phyloP scores from a whole-genome alignment of 1,284 basidiomycete genomes.

The Cerioporus squamosus region DNA sequence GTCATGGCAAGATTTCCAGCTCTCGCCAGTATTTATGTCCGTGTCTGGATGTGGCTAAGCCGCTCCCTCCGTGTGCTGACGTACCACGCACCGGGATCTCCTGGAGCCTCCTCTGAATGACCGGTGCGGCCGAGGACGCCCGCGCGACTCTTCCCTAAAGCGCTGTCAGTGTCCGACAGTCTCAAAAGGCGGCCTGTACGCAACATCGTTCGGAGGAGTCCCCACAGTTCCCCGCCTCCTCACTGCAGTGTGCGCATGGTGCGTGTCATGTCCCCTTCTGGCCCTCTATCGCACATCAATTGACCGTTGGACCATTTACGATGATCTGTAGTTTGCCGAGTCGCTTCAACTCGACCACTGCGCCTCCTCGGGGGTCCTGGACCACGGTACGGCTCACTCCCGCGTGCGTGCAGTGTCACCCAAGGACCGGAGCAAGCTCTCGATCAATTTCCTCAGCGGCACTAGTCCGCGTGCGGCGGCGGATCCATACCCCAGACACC shows the following conservation, averaged over 20 bases:
- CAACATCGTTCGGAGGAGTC: not conserved
- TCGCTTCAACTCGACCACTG: slow-evolving; percentile 6
- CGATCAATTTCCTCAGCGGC: slow-evolving; percentile 21
- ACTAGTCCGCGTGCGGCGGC: slow-evolving; percentile 12
- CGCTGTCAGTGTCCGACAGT: not conserved
- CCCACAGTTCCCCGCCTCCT: not conserved
- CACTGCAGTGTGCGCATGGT: slow-evolving; percentile 5
- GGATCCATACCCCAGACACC: not conserved
- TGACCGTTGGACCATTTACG: not conserved
- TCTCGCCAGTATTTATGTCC: slow-evolving; percentile 23
- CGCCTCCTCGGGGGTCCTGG: slow-evolving; percentile 5
- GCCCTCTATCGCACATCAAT: not conserved
- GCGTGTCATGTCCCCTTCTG: not conserved
- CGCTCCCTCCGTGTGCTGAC: slow-evolving; percentile 21
- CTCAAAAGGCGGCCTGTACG: slow-evolving; percentile 5
- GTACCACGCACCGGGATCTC: slow-evolving; percentile 12
- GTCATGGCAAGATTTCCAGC: slow-evolving; percentile 9
- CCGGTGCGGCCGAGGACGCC: slow-evolving; percentile 8
- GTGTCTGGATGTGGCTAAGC: slow-evolving; percentile 18
- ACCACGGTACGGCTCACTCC: not conserved
- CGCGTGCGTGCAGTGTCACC: slow-evolving; percentile 11
- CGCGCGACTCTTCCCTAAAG: slow-evolving; percentile 4
- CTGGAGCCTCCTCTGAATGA: slow-evolving; percentile 12
- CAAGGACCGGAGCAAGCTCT: slow-evolving; percentile 22
- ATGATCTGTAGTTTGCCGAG: slow-evolving; percentile 5